These are phyloP conservation scores for Aspergillus neotritici DNA, from an alignment of 2,329 filamentous ascomycete genomes.

Conservation along the genomic window DNA sequence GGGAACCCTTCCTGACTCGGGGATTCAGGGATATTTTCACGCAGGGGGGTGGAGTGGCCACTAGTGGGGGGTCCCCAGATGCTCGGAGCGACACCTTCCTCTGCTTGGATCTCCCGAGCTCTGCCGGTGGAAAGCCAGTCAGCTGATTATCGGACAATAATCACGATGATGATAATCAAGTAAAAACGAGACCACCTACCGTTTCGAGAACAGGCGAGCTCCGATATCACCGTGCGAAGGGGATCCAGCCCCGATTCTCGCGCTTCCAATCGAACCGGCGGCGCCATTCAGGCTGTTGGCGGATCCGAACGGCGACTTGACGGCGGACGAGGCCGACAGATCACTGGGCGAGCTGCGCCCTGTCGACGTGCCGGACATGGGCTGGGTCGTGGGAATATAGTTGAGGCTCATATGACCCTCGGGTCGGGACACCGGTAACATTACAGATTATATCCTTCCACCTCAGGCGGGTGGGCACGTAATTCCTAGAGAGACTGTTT, in stretches of 20 bases:
- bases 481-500: conserved; percentile 7
- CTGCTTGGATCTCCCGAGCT: conserved; percentile 92
- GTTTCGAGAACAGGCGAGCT: conserved; percentile 79
- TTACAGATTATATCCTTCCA: conserved; percentile 67
- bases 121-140: conserved; percentile 43
- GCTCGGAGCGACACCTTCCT: conserved; percentile 75
- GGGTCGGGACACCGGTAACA: conserved; percentile 75
- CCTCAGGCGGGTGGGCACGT: conserved; percentile 15
- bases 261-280: conserved; percentile 48
- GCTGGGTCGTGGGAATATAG: conserved; percentile 64
- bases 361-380: conserved; percentile 72
- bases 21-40: conserved; percentile 95
- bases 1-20: conserved; percentile 89
- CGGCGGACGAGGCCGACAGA: conserved; percentile 54
- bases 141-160: background rate
- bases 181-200: conserved; percentile 54
- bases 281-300: conserved; percentile 55
- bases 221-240: conserved; percentile 81
- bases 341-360: conserved; percentile 77
- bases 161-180: background rate
- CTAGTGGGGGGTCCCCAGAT: conserved; percentile 95
- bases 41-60: conserved; percentile 89
- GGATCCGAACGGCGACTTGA: conserved; percentile 69
- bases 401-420: conserved; percentile 79
- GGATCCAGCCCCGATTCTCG: conserved; percentile 83